These are phyloP conservation scores for Metarhizium brunneum DNA, from an alignment of 2,329 filamentous ascomycete genomes.

Conservation along the genomic window DNA sequence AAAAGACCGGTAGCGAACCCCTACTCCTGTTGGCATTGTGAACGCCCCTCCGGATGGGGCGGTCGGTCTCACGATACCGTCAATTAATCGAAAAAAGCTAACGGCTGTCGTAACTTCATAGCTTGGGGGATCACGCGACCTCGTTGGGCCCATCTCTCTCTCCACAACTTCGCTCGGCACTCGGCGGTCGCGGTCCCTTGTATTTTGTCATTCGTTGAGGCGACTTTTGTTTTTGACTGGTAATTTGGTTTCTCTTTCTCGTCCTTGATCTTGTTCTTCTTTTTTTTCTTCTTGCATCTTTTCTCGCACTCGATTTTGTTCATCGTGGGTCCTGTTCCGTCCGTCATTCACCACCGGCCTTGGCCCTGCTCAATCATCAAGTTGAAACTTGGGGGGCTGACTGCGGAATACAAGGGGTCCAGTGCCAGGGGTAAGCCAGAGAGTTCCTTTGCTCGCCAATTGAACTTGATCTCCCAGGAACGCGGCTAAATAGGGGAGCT, in stretches of 20 bases:
- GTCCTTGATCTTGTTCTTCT: not conserved
- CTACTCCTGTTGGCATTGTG: not conserved
- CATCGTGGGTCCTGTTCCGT: too few species aligned
- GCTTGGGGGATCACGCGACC: slow-evolving; percentile 11
- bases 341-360: not conserved
- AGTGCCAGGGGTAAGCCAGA: not conserved
- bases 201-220: not conserved
- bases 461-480: not conserved
- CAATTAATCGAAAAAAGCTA: not conserved
- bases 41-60: not conserved
- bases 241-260: not conserved
- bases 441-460: not conserved
- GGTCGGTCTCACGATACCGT: slow-evolving; percentile 9
- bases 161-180: slow-evolving; percentile 3
- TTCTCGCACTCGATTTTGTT: too few species aligned
- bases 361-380: not conserved
- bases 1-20: not conserved
- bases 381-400: not conserved
- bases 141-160: slow-evolving; percentile 2
- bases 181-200: not conserved
- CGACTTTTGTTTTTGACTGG: not conserved
- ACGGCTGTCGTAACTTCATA: not conserved
- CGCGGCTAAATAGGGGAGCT: not conserved
- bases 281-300: not conserved
- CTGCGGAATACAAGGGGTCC: not conserved